phyloP scores from a whole-genome alignment of 106 monocot genomes.

The Dendrobium huoshanense region DNA sequence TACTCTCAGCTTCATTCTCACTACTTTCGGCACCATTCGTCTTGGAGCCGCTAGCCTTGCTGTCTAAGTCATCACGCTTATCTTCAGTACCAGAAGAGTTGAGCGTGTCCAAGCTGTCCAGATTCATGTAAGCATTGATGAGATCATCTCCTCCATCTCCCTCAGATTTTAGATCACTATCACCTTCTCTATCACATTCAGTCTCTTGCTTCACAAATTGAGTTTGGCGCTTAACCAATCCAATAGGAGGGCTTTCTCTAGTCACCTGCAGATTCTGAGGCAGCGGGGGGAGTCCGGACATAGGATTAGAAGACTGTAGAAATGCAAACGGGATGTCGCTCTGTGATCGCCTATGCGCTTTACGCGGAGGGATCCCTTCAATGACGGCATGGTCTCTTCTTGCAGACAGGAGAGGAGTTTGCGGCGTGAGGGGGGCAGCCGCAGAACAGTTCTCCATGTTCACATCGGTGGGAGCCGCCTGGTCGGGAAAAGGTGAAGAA shows the following conservation, averaged over 20 bases:
- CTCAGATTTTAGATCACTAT: slow-evolving; percentile 29
- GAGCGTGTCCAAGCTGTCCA: slow-evolving; percentile 57
- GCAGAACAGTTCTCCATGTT: slow-evolving; percentile 2
- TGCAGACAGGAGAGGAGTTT: neutral
- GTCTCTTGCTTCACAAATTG: slow-evolving; percentile 46
- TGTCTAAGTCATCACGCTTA: slow-evolving; percentile 36
- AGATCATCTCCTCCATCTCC: slow-evolving; percentile 50
- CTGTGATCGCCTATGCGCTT: slow-evolving; percentile 48
- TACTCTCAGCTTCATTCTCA: slow-evolving; percentile 83
- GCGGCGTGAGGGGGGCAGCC: neutral
- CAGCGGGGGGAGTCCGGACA: slow-evolving; percentile 11
- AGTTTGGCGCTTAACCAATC: neutral
- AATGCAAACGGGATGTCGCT: slow-evolving; percentile 58
- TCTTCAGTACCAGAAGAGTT: slow-evolving; percentile 80
- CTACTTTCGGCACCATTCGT: slow-evolving; percentile 60
- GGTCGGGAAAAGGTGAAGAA: neutral
- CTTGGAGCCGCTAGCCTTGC: slow-evolving; percentile 48
- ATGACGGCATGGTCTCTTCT: neutral
- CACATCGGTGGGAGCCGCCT: neutral
- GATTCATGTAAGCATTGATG: slow-evolving; percentile 73
- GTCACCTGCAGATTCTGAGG: slow-evolving; percentile 8
- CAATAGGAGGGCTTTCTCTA: neutral
- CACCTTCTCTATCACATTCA: slow-evolving; percentile 34
- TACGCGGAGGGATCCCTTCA: slow-evolving; percentile 32
- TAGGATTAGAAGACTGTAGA: slow-evolving; percentile 5